These are phyloP conservation scores for Actinomortierella wolfii DNA, from an alignment of 371 early-diverging fungal genomes.

Conservation along the genomic window DNA sequence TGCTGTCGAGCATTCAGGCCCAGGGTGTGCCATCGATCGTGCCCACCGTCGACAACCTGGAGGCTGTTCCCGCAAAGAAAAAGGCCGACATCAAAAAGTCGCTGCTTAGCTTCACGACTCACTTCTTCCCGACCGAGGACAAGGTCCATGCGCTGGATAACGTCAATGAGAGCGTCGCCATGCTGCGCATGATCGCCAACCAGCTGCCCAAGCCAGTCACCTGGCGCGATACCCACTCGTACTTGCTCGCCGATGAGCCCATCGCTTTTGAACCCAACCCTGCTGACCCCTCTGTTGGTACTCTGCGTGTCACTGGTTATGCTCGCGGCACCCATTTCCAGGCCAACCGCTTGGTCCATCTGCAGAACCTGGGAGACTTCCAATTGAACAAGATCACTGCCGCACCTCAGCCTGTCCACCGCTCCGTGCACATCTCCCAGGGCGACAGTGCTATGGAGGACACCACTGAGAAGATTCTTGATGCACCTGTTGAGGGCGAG, in stretches of 20 bases:
- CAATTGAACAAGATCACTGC: slow-evolving; percentile 75
- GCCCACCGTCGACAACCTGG: slow-evolving; percentile 61
- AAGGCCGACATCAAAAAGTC: slow-evolving; percentile 81
- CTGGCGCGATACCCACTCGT: slow-evolving; percentile 92
- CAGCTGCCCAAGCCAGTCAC: slow-evolving; percentile 77
- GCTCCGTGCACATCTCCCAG: slow-evolving; percentile 17
- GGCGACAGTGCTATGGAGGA: slow-evolving; percentile 46
- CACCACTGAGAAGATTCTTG: slow-evolving; percentile 56
- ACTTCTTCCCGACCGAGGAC: slow-evolving; percentile 86
- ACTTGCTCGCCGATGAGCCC: slow-evolving; percentile 78
- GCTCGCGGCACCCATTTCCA: slow-evolving; percentile 78
- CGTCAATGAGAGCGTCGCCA: slow-evolving; percentile 50
- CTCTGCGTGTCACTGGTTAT: slow-evolving; percentile 84
- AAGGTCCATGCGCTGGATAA: slow-evolving; percentile 70
- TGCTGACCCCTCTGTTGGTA: slow-evolving; percentile 56
- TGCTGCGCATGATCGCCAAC: slow-evolving; percentile 70
- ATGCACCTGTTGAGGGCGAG: slow-evolving; percentile 64
- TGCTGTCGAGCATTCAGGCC: slow-evolving; percentile 80
- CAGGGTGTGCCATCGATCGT: slow-evolving; percentile 84
- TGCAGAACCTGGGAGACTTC: slow-evolving; percentile 92
- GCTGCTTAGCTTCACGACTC: slow-evolving; percentile 77
- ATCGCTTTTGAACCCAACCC: slow-evolving; percentile 62
- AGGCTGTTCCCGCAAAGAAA: slow-evolving; percentile 64
- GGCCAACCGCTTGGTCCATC: slow-evolving; percentile 88
- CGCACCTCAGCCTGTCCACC: slow-evolving; percentile 19